Evolutionary conservation across 495 filamentous ascomycete species (phyloP).

Genomic region (Neurospora terricola): DNA sequence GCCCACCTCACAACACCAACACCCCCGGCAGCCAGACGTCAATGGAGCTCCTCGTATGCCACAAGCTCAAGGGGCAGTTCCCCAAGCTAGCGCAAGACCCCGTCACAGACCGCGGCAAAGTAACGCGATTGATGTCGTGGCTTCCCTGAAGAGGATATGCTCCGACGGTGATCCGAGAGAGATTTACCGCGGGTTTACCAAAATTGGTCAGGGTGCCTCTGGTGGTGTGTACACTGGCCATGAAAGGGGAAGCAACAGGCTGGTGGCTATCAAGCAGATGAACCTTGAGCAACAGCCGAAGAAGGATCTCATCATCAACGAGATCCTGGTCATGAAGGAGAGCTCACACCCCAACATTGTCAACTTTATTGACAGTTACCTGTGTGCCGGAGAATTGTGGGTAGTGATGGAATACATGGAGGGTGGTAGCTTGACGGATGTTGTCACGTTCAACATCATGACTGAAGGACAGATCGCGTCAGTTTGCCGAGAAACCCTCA

Average conservation of each 20-base stretch:
- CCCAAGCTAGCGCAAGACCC: conserved; percentile 49
- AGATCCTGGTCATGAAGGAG: conserved; percentile 98
- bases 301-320: conserved; percentile 98
- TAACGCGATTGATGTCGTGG: conserved; percentile 68
- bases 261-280: conserved; percentile 99
- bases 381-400: conserved; percentile 85
- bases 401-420: conserved; percentile 99
- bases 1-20: conserved; percentile 46
- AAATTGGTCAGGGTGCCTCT: conserved; percentile 96
- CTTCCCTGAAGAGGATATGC: conserved; percentile 77
- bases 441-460: conserved; percentile 99
- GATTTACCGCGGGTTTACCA: conserved; percentile 78
- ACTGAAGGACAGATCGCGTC: conserved; percentile 92
- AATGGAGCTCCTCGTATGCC: conserved; percentile 44
- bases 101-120: conserved; percentile 68
- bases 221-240: conserved; percentile 93
- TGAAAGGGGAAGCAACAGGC: conserved; percentile 68
- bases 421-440: conserved; percentile 92
- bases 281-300: conserved; percentile 97
- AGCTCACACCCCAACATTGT: conserved; percentile 98
- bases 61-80: conserved; percentile 28
- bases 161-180: conserved; percentile 78
- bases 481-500: conserved; percentile 87
- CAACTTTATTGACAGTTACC: conserved; percentile 95
- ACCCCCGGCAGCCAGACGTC: conserved; percentile 42